These are phyloP conservation scores for Hypoxylon rickii DNA, from an alignment of 495 filamentous ascomycete genomes.

Conservation along the genomic window DNA sequence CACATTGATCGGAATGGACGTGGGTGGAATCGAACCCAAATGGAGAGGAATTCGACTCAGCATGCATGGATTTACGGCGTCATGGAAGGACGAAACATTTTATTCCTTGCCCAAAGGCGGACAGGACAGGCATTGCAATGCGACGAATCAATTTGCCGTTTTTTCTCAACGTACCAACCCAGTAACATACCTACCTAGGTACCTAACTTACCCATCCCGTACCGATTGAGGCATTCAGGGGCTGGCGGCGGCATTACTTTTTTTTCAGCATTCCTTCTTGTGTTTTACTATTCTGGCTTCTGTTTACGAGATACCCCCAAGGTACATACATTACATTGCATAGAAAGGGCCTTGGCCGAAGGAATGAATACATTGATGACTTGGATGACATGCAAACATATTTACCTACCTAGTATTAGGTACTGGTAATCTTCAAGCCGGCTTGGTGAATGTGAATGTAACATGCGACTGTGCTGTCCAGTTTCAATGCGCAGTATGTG, in stretches of 20 bases:
- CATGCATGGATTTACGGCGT: slow-evolving; percentile 20
- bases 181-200: background rate
- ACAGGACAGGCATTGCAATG: background rate
- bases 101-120: background rate
- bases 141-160: too few relatives aligned
- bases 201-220: background rate
- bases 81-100: background rate
- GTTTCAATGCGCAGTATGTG: too few relatives aligned
- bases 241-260: background rate
- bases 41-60: too few relatives aligned
- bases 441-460: too few relatives aligned
- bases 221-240: background rate
- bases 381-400: too few relatives aligned
- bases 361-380: background rate
- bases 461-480: too few relatives aligned
- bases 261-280: too few relatives aligned
- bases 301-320: background rate
- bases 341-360: background rate
- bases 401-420: too few relatives aligned
- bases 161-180: background rate
- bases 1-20: background rate
- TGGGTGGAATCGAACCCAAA: background rate
- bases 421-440: too few relatives aligned
- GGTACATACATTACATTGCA: background rate
- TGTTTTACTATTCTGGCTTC: background rate